Conservation (phyloP, 495 filamentous ascomycete genomes). For the Tuber melanosporum region DNA sequence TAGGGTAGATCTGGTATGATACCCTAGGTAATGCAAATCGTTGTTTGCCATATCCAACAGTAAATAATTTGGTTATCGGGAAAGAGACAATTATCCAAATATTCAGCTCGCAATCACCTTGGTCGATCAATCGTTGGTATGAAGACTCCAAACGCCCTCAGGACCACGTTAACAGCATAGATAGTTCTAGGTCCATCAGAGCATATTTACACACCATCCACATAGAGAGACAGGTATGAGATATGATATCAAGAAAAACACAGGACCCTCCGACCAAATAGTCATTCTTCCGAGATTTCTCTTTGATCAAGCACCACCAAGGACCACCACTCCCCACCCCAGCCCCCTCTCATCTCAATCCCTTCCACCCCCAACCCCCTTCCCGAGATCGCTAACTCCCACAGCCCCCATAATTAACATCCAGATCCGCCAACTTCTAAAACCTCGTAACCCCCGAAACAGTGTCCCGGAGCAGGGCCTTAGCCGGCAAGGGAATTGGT, state of each 20-base stretch:
- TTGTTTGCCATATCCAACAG: not conserved
- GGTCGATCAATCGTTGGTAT: not conserved
- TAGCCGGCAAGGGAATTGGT: not conserved
- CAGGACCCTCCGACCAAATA: not conserved
- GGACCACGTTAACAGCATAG: not conserved
- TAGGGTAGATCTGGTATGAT: not conserved
- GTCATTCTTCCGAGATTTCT: not conserved
- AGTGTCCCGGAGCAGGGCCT: not conserved
- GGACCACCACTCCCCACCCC: not conserved
- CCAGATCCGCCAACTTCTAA: not conserved
- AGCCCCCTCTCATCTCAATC: not conserved
- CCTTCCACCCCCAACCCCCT: not conserved
- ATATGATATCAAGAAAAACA: not conserved
- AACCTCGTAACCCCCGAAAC: not conserved
- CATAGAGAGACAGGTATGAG: not conserved
- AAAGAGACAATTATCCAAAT: not conserved
- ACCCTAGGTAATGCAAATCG: not conserved
- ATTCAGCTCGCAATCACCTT: not conserved
- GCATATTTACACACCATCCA: not conserved
- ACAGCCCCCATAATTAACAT: not conserved
- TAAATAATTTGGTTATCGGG: not conserved
- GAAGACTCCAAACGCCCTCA: not conserved
- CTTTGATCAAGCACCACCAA: not conserved
- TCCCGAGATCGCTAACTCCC: not conserved
- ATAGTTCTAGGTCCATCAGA: not conserved